phyloP scores from a whole-genome alignment of 768 basidiomycete genomes.

The Pleurotus giganteus region DNA sequence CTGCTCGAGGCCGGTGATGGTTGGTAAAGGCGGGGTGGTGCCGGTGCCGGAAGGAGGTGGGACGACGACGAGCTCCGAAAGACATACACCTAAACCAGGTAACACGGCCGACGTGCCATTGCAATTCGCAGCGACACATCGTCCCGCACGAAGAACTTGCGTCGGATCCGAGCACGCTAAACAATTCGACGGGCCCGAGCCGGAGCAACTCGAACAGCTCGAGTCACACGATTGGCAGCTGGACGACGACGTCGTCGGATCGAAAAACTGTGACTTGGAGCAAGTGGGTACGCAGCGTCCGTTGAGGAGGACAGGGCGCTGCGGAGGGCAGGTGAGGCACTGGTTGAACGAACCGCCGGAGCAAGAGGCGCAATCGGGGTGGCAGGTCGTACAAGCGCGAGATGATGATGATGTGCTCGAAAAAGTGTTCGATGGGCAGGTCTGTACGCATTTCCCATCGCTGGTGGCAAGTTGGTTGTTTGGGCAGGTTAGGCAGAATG shows the following conservation, averaged over 20 bases:
- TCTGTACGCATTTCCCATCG: slow-evolving; percentile 65
- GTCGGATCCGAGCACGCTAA: slow-evolving; percentile 52
- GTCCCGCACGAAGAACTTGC: slow-evolving; percentile 47
- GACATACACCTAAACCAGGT: slow-evolving; percentile 59
- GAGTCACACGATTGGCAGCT: slow-evolving; percentile 68
- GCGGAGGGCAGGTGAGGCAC: slow-evolving; percentile 67
- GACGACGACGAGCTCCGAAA: slow-evolving; percentile 65
- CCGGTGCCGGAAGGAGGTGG: slow-evolving; percentile 45
- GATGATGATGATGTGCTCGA: slow-evolving; percentile 48
- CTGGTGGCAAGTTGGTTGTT: slow-evolving; percentile 61
- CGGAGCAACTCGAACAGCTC: slow-evolving; percentile 63
- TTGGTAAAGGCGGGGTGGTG: slow-evolving; percentile 45
- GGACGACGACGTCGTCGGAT: slow-evolving; percentile 53
- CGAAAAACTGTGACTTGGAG: slow-evolving; percentile 66
- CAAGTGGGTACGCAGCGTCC: slow-evolving; percentile 81
- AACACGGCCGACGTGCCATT: slow-evolving; percentile 36
- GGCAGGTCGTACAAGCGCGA: slow-evolving; percentile 68
- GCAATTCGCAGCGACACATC: slow-evolving; percentile 44
- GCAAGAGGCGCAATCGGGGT: slow-evolving; percentile 81
- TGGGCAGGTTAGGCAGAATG: slow-evolving; percentile 72
- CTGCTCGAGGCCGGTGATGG: slow-evolving; percentile 52
- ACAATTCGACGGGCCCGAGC: slow-evolving; percentile 50
- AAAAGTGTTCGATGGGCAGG: slow-evolving; percentile 72
- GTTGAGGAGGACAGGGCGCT: slow-evolving; percentile 66
- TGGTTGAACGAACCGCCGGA: slow-evolving; percentile 70